A percentile compares a stretch with the other conserved stretches of the same genome.
phyloP scores from a whole-genome alignment of 768 basidiomycete genomes.

The Leccinum broughii region DNA sequence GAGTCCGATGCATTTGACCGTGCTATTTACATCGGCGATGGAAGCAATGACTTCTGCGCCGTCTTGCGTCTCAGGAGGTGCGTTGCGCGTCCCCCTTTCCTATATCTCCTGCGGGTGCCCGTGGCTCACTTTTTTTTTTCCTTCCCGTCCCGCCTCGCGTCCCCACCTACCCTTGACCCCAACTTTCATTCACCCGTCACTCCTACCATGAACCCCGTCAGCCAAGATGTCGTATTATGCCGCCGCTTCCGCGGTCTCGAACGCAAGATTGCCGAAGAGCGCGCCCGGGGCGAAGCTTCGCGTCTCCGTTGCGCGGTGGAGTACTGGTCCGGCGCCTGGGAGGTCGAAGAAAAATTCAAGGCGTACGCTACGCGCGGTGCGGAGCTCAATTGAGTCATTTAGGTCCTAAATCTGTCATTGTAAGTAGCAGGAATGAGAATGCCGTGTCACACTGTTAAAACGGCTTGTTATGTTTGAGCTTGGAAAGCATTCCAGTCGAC shows the following conservation, averaged over 20 bases:
- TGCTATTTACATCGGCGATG: constrained; percentile 91
- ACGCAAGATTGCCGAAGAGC: constrained; percentile 70
- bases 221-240: constrained; percentile 83
- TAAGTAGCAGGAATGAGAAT: neutral
- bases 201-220: constrained; percentile 28
- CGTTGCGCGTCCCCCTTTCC: constrained; percentile 2
- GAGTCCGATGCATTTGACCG: constrained; percentile 60
- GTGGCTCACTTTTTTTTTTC: neutral
- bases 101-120: neutral
- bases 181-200: neutral
- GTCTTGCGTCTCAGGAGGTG: constrained; percentile 76
- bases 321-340: constrained; percentile 96
- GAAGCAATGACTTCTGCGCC: constrained; percentile 94
- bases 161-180: neutral
- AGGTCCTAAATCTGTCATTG: neutral
- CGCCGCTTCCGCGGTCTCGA: constrained; percentile 77
- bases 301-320: constrained; percentile 73
- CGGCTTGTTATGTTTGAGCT: too few species aligned
- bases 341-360: constrained; percentile 82
- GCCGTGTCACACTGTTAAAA: too few species aligned
- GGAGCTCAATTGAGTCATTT: neutral
- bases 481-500: too few species aligned
- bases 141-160: neutral
- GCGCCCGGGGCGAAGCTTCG: constrained; percentile 40
- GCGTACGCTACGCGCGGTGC: constrained; percentile 3